phyloP scores from a whole-genome alignment of 768 basidiomycete genomes.

The Multifurca ochricompacta region DNA sequence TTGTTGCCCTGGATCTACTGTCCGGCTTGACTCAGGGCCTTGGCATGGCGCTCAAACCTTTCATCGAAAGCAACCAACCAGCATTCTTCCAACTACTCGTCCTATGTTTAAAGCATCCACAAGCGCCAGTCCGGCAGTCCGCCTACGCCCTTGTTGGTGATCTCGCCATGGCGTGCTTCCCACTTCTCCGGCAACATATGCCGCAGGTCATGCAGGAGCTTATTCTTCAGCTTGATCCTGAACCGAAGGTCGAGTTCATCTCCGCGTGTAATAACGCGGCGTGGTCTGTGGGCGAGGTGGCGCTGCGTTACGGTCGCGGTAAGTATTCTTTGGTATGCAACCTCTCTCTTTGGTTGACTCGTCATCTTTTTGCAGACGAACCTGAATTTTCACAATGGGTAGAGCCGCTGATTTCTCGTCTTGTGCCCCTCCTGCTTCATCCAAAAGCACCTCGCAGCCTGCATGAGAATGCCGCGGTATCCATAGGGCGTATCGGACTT shows the following conservation, averaged over 20 bases:
- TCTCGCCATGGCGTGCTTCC: conserved; percentile 93
- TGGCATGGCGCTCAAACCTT: conserved; percentile 63
- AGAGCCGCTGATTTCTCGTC: conserved; percentile 71
- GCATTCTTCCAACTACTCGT: conserved; percentile 76
- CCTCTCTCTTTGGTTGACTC: not conserved
- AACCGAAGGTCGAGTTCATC: conserved; percentile 89
- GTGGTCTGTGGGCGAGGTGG: conserved; percentile 99
- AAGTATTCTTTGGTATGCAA: conserved; percentile 22
- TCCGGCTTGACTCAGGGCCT: conserved; percentile 95
- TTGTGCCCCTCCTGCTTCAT: conserved; percentile 90
- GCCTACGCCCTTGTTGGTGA: conserved; percentile 98
- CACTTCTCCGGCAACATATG: conserved; percentile 76
- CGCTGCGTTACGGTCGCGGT: conserved; percentile 84
- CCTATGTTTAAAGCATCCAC: conserved; percentile 89
- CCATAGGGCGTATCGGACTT: conserved; percentile 91
- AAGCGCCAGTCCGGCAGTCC: conserved; percentile 91
- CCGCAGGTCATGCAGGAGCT: conserved; percentile 86
- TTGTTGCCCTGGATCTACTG: conserved; percentile 94
- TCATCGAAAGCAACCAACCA: conserved; percentile 65
- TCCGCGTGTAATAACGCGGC: conserved; percentile 99
- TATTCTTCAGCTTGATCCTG: conserved; percentile 82
- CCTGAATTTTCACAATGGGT: conserved; percentile 91
- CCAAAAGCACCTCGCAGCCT: conserved; percentile 89
- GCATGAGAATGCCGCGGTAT: conserved; percentile 97
- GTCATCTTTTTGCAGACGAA: conserved; percentile 42